Conservation (phyloP, 2,329 filamentous ascomycete species). For the Capronia epimyces region DNA sequence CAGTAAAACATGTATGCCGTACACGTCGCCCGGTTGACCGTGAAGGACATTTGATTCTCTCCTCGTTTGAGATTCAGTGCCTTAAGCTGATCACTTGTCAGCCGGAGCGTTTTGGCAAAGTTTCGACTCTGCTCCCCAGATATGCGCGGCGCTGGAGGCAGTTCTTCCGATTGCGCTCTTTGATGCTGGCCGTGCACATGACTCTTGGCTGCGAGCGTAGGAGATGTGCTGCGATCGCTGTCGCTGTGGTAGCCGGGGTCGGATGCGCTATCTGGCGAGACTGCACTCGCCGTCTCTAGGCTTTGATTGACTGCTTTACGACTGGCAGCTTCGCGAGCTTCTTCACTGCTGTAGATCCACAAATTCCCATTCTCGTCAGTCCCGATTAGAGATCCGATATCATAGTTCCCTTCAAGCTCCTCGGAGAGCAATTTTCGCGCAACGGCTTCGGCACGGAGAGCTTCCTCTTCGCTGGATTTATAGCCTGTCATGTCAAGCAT, state of each 20-base stretch:
- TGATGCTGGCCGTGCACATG: slow-evolving; percentile 41
- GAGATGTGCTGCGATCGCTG: slow-evolving; percentile 56
- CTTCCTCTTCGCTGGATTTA: slow-evolving; percentile 89
- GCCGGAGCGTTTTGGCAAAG: slow-evolving; percentile 90
- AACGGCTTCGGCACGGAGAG: slow-evolving; percentile 84
- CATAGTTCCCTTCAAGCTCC: slow-evolving; percentile 89
- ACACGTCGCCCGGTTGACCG: slow-evolving; percentile 90
- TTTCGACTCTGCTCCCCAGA: slow-evolving; percentile 69
- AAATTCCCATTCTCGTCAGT: slow-evolving; percentile 93
- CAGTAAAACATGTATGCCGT: slow-evolving; percentile 90
- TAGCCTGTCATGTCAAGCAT: slow-evolving; percentile 99
- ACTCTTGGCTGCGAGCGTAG: slow-evolving; percentile 56
- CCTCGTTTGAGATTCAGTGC: slow-evolving; percentile 73
- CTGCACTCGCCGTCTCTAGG: slow-evolving; percentile 46
- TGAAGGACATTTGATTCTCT: slow-evolving; percentile 93
- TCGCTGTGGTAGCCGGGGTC: slow-evolving; percentile 96
- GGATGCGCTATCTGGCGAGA: slow-evolving; percentile 72
- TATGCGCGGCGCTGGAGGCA: slow-evolving; percentile 46
- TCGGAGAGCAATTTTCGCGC: slow-evolving; percentile 88
- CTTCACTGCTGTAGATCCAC: slow-evolving; percentile 99
- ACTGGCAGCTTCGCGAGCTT: slow-evolving; percentile 84
- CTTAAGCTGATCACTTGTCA: slow-evolving; percentile 94
- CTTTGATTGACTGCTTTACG: slow-evolving; percentile 53
- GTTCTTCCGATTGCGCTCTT: slow-evolving; percentile 59
- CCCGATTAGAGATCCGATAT: slow-evolving; percentile 90